Evolutionary conservation across 2,329 filamentous ascomycete genomes (phyloP).

Genomic region (Trichoderma guizhouense): DNA sequence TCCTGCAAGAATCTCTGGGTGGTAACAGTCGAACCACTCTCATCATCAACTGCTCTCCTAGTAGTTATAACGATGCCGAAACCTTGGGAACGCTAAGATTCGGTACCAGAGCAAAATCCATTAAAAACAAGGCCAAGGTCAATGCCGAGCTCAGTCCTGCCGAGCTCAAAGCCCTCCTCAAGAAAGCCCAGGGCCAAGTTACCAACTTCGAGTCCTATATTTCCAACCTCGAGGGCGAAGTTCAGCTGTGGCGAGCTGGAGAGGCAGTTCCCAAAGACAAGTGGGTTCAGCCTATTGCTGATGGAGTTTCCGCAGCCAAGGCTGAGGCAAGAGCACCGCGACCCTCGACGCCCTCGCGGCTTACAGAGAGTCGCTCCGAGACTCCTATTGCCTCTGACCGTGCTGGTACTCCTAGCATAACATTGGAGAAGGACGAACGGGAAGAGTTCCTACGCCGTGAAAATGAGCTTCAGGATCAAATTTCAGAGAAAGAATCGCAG

Average conservation of each 20-base stretch:
- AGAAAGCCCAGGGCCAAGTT: conserved; percentile 86
- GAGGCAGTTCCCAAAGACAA: conserved; percentile 84
- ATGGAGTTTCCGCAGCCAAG: conserved; percentile 39
- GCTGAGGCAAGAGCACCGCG: conserved; percentile 45
- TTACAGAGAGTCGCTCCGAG: conserved; percentile 59
- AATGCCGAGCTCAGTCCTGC: conserved; percentile 95
- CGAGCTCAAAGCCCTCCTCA: conserved; percentile 88
- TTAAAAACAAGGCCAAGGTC: conserved; percentile 99
- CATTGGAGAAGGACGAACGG: conserved; percentile 91
- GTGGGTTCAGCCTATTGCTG: conserved; percentile 69
- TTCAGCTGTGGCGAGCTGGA: conserved; percentile 82
- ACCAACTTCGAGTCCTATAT: conserved; percentile 88
- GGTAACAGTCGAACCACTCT: conserved; percentile 98
- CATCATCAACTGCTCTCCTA: conserved; percentile 98
- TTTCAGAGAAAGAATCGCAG: conserved; percentile 86
- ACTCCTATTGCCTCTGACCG: conserved; percentile 71
- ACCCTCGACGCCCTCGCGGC: conserved; percentile 51
- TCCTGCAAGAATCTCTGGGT: conserved; percentile 93
- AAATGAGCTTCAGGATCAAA: conserved; percentile 95
- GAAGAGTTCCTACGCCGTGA: conserved; percentile 94
- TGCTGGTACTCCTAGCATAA: conserved; percentile 79
- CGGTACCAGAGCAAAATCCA: conserved; percentile 93
- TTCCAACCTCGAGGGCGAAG: conserved; percentile 75
- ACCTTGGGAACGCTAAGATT: conserved; percentile 90
- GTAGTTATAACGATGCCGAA: conserved; percentile 95